Percentiles rank a stretch among this genome's conserved stretches.
Evolutionary conservation across 768 basidiomycete genomes (phyloP).

Genomic region (Tylopilus sp.): DNA sequence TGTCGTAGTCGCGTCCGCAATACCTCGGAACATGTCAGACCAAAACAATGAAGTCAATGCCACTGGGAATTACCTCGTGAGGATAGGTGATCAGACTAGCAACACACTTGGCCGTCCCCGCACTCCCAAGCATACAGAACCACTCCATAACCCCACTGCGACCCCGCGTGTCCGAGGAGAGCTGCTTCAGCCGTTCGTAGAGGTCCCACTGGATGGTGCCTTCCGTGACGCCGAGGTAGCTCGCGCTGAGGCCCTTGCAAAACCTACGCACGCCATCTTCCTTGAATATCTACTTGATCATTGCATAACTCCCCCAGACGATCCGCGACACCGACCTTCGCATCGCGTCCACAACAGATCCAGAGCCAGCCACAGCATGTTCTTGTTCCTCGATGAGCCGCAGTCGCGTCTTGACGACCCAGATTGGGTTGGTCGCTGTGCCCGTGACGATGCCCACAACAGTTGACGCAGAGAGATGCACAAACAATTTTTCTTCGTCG

Average conservation of each 20-base stretch:
- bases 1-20: slow-evolving; percentile 91
- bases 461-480: slow-evolving; percentile 85
- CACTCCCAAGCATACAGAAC: slow-evolving; percentile 82
- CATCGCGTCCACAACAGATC: not conserved
- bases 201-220: slow-evolving; percentile 96
- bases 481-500: slow-evolving; percentile 74
- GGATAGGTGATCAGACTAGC: slow-evolving; percentile 97
- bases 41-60: not conserved
- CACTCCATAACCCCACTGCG: slow-evolving; percentile 62
- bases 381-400: slow-evolving; percentile 56
- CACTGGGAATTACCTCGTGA: slow-evolving; percentile 71
- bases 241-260: slow-evolving; percentile 93
- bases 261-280: slow-evolving; percentile 85
- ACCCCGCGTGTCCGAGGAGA: slow-evolving; percentile 53
- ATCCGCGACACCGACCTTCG: slow-evolving; percentile 23
- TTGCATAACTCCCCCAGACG: slow-evolving; percentile 53
- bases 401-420: slow-evolving; percentile 97
- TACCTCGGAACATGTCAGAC: slow-evolving; percentile 52
- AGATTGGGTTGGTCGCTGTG: slow-evolving; percentile 94
- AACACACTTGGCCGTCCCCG: slow-evolving; percentile 90
- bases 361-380: slow-evolving; percentile 3
- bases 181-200: slow-evolving; percentile 85
- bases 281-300: slow-evolving; percentile 70
- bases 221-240: slow-evolving; percentile 94
- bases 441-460: slow-evolving; percentile 84